A percentile compares a stretch with the other conserved stretches of the same genome.
Evolutionary conservation across 495 filamentous ascomycete species (phyloP).

Genomic region (Physcia stellaris): DNA sequence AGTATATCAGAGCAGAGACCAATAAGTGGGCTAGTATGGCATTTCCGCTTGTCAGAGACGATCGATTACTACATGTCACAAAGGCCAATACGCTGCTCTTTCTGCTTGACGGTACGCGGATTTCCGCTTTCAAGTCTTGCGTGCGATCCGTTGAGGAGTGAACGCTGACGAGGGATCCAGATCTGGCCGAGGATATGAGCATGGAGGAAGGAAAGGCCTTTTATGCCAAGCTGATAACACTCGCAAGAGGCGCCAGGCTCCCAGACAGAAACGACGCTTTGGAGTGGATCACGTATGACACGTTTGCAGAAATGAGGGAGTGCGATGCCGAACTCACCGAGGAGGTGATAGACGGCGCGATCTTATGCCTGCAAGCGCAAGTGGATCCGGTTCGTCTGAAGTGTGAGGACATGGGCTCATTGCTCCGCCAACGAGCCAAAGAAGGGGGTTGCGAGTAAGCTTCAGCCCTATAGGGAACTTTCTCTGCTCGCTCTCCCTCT

Average conservation of each 20-base stretch:
- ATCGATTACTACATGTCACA: conserved; percentile 20
- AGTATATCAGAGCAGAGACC: conserved; percentile 21
- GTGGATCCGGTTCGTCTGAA: conserved; percentile 5
- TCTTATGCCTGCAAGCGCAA: conserved; percentile 26
- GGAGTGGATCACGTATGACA: conserved; percentile 25
- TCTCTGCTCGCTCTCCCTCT: too few relatives aligned
- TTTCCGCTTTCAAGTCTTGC: not conserved
- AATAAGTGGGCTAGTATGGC: conserved; percentile 21
- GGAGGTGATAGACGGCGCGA: conserved; percentile 20
- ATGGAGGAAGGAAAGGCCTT: conserved; percentile 22
- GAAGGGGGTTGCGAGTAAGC: conserved; percentile 6
- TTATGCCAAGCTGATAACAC: conserved; percentile 23
- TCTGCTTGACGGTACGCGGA: conserved; percentile 22
- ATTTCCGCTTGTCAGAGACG: conserved; percentile 22
- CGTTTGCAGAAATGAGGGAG: conserved; percentile 26
- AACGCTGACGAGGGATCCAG: conserved; percentile 5
- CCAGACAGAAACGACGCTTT: conserved; percentile 22
- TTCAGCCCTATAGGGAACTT: too few relatives aligned
- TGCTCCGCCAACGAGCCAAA: conserved; percentile 10
- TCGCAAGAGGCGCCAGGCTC: conserved; percentile 16
- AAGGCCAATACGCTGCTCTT: conserved; percentile 21
- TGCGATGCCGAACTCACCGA: conserved; percentile 20
- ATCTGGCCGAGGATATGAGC: conserved; percentile 28
- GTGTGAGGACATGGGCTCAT: conserved; percentile 1
- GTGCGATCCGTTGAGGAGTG: too few relatives aligned